phyloP scores from a whole-genome alignment of 768 basidiomycete species.

The Collybiopsis confluens region DNA sequence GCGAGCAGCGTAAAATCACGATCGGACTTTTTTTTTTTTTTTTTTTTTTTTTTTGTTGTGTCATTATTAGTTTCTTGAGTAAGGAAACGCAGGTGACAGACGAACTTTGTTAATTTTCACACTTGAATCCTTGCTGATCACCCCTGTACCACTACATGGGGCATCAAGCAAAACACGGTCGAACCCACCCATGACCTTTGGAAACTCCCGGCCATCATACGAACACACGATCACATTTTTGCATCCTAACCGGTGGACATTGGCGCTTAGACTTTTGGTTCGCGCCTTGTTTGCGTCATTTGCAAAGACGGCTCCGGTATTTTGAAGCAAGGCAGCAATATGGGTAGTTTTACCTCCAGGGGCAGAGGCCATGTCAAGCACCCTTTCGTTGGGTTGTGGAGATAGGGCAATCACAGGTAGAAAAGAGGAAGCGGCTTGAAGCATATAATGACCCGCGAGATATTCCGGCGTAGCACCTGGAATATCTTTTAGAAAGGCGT shows the following conservation, averaged over 20 bases:
- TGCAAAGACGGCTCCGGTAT: slow-evolving; percentile 96
- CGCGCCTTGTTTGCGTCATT: slow-evolving; percentile 94
- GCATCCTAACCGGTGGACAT: slow-evolving; percentile 94
- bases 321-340: slow-evolving; percentile 94
- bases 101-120: slow-evolving; percentile 97
- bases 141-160: slow-evolving; percentile 96
- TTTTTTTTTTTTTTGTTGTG: neutral
- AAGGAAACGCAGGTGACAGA: slow-evolving; percentile 3
- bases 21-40: slow-evolving; percentile 55
- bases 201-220: slow-evolving; percentile 96
- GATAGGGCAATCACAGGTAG: slow-evolving; percentile 96
- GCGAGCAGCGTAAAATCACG: slow-evolving; percentile 95
- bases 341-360: slow-evolving; percentile 99
- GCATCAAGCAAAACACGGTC: slow-evolving; percentile 97
- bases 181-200: slow-evolving; percentile 98
- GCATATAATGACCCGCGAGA: slow-evolving; percentile 98
- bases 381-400: slow-evolving; percentile 89
- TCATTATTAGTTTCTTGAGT: too few relatives aligned
- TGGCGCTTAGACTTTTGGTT: slow-evolving; percentile 95
- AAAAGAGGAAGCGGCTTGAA: slow-evolving; percentile 98
- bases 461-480: slow-evolving; percentile 96
- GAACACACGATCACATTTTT: slow-evolving; percentile 97
- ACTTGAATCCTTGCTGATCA: slow-evolving; percentile 95
- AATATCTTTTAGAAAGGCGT: neutral
- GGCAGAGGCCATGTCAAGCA: slow-evolving; percentile 98